Evolutionary conservation across 225 moss, liverwort and hornwort species (phyloP).

Genomic region (Bryoerythrophyllum caledonicum): DNA sequence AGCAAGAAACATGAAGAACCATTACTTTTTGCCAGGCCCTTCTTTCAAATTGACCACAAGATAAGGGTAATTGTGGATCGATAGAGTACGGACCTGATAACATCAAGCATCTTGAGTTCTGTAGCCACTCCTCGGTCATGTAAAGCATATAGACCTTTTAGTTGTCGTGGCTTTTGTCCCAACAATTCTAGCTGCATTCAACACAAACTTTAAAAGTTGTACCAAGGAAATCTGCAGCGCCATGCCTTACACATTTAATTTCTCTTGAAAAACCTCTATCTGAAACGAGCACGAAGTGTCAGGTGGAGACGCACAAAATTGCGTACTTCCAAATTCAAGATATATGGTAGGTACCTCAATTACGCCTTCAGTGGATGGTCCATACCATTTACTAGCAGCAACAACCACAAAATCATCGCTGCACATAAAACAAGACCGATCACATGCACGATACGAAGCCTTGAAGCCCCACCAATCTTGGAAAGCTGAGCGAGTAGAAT

Average conservation of each 20-base stretch:
- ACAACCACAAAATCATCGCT: slow-evolving; percentile 35
- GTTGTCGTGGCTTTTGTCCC: slow-evolving; percentile 21
- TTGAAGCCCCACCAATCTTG: background rate
- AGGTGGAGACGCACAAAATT: background rate
- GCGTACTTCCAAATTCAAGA: background rate
- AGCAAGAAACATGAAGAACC: background rate
- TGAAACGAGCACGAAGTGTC: background rate
- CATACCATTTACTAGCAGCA: slow-evolving; percentile 30
- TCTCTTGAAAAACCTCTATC: background rate
- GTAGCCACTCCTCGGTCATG: slow-evolving; percentile 28
- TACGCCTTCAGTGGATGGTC: slow-evolving; percentile 16
- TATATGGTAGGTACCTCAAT: slow-evolving; percentile 28
- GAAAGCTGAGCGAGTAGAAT: background rate
- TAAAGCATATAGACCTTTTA: slow-evolving; percentile 29
- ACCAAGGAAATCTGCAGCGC: background rate
- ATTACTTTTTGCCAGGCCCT: background rate
- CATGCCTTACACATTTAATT: background rate
- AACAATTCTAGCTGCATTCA: slow-evolving; percentile 28
- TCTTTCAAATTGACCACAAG: background rate
- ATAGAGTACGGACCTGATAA: slow-evolving; percentile 18
- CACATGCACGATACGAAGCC: slow-evolving; percentile 1
- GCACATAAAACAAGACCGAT: slow-evolving; percentile 11
- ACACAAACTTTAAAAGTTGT: background rate
- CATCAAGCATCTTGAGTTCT: slow-evolving; percentile 28
- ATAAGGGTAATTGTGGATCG: background rate